These are phyloP conservation scores for Tinospora cordifolia DNA, from an alignment of 164 flowering plant genomes.

Conservation along the genomic window DNA sequence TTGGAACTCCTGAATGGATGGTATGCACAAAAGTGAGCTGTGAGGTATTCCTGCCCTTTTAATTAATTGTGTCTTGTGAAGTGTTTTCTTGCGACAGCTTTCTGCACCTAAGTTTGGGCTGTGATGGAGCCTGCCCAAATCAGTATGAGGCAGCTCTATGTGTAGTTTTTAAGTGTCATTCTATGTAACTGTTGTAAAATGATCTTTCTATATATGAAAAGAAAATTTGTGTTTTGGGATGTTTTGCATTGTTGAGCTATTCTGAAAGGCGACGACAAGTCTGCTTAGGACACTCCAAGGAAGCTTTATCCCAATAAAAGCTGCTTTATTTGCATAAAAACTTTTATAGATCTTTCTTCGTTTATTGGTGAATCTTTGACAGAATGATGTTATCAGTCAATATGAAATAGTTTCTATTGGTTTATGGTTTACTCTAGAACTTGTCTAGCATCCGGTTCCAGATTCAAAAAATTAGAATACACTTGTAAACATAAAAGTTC, in stretches of 20 bases:
- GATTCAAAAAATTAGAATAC: too few species aligned
- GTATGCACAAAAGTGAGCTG: conserved; percentile 23
- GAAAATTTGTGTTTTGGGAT: too few species aligned
- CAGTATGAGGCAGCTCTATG: background rate
- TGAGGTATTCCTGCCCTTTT: background rate
- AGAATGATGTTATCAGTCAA: background rate
- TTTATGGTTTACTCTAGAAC: background rate
- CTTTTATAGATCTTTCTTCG: background rate
- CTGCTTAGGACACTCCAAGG: background rate
- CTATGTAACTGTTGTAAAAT: background rate
- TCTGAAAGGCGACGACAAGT: too few species aligned
- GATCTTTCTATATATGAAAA: background rate
- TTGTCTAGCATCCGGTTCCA: too few species aligned
- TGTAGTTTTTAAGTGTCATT: background rate
- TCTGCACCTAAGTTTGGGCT: background rate
- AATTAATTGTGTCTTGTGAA: background rate
- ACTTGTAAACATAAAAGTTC: too few species aligned
- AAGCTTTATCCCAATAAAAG: background rate
- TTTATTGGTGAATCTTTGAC: background rate
- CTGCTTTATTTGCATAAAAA: background rate
- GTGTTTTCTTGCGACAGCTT: background rate
- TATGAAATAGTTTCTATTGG: background rate
- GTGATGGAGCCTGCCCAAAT: background rate
- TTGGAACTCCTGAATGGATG: conserved; percentile 66
- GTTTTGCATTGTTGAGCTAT: too few species aligned